A percentile compares a stretch with the other conserved stretches of the same genome.
Conservation (phyloP, 192 early-diverging fungal species). For the Allomyces macrogynus region DNA sequence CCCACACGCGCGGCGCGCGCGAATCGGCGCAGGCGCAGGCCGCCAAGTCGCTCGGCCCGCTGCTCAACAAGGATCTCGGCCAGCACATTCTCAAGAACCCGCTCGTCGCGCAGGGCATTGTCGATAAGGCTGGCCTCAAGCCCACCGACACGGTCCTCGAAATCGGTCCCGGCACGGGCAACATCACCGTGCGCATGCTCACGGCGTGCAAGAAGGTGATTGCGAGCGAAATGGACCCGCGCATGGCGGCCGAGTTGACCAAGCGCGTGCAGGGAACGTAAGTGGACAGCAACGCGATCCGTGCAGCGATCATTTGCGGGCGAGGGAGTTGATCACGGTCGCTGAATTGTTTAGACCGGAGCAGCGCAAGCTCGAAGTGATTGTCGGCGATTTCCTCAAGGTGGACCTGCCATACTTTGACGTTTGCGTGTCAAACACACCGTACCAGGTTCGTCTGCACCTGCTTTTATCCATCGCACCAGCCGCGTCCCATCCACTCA, state of each 20-base stretch:
- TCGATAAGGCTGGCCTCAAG: constrained; percentile 66
- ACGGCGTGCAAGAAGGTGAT: constrained; percentile 80
- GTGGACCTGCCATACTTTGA: constrained; percentile 92
- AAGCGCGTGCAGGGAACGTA: constrained; percentile 94
- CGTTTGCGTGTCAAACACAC: constrained; percentile 94
- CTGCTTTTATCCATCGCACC: not conserved
- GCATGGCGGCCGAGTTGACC: constrained; percentile 83
- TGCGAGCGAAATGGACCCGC: constrained; percentile 89
- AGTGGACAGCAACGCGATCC: constrained; percentile 1
- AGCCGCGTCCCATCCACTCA: not conserved
- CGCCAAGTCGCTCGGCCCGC: constrained; percentile 43
- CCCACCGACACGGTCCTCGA: constrained; percentile 66
- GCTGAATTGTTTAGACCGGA: constrained; percentile 27
- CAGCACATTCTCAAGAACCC: constrained; percentile 99
- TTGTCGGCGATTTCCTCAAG: constrained; percentile 97
- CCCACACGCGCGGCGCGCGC: not conserved
- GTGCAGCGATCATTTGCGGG: not conserved
- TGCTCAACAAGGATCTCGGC: constrained; percentile 92
- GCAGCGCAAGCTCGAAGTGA: constrained; percentile 68
- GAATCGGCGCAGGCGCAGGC: constrained; percentile 3
- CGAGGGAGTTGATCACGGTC: constrained; percentile 3
- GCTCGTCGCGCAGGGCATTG: constrained; percentile 81
- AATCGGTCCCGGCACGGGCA: constrained; percentile 97
- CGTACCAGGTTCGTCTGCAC: constrained; percentile 45
- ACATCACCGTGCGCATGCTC: constrained; percentile 85